Evolutionary conservation across 345 rosid genomes (phyloP).

Genomic region (Pugionium dolabratum): DNA sequence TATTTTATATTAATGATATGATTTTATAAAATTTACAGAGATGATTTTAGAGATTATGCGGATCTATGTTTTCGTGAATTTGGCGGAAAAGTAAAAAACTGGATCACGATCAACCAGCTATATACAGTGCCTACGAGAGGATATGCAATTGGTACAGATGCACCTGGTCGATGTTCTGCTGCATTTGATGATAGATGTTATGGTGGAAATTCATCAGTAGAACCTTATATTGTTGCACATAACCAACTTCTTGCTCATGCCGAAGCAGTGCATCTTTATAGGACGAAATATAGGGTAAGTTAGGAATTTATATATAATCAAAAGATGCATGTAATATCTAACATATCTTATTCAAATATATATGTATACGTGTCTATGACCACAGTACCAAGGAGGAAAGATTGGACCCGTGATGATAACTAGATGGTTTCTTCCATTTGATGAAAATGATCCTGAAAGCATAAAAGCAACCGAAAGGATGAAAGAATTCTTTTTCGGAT

Average conservation of each 20-base stretch:
- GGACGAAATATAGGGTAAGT: slow-evolving; percentile 30
- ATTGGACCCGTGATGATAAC: slow-evolving; percentile 42
- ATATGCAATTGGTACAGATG: slow-evolving; percentile 33
- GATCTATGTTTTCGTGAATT: slow-evolving; percentile 43
- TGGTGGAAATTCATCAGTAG: slow-evolving; percentile 37
- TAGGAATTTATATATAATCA: too few relatives aligned
- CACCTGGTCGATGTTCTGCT: slow-evolving; percentile 50
- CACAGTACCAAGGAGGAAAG: background rate
- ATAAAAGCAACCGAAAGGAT: slow-evolving; percentile 19
- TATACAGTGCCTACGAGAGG: slow-evolving; percentile 31
- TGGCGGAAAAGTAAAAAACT: slow-evolving; percentile 49
- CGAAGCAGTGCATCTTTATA: slow-evolving; percentile 15
- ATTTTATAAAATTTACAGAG: background rate
- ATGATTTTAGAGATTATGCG: slow-evolving; percentile 43
- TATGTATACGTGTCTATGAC: too few relatives aligned
- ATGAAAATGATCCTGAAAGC: background rate
- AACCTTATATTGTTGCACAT: slow-evolving; percentile 36
- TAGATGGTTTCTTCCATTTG: slow-evolving; percentile 35
- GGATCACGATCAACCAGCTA: slow-evolving; percentile 55
- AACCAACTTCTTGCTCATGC: slow-evolving; percentile 41
- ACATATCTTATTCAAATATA: too few relatives aligned
- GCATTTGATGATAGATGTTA: slow-evolving; percentile 18
- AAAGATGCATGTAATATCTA: too few relatives aligned
- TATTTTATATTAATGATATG: too few relatives aligned
- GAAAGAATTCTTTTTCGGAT: slow-evolving; percentile 30